Evolutionary conservation across 352 stramenopile genomes (phyloP).

Genomic region (Globisporangium apiculatum): DNA sequence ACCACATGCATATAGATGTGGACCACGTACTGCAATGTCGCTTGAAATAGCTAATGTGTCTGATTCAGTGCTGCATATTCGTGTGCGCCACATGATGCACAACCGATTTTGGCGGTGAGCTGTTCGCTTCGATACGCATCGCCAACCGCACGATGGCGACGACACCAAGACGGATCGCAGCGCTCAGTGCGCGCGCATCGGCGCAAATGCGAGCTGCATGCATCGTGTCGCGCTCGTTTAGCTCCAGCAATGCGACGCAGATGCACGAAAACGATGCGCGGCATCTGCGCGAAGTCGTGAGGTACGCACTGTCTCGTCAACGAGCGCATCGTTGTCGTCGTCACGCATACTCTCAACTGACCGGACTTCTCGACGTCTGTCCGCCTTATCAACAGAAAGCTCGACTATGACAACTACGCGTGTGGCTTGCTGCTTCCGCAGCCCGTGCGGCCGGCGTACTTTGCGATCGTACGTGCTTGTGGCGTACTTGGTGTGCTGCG

Average conservation of each 20-base stretch:
- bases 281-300: conserved; percentile 4
- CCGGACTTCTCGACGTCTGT: too few relatives aligned
- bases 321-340: too few relatives aligned
- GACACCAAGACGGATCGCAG: too few relatives aligned
- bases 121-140: background rate
- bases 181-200: too few relatives aligned
- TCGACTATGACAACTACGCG: conserved; percentile 83
- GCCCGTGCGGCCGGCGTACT: conserved; percentile 56
- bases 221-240: background rate
- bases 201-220: too few relatives aligned
- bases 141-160: background rate
- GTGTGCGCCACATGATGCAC: too few relatives aligned
- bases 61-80: too few relatives aligned
- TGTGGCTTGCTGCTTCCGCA: conserved; percentile 66
- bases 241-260: background rate
- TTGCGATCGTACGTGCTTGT: conserved; percentile 56
- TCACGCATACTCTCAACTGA: too few relatives aligned
- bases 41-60: too few relatives aligned
- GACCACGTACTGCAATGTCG: too few relatives aligned
- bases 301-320: background rate
- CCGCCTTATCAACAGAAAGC: conserved; percentile 30
- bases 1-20: too few relatives aligned
- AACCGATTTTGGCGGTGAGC: background rate
- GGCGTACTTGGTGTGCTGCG: too few relatives aligned
- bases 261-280: background rate